These are phyloP conservation scores for Zasmidium angulare DNA, from an alignment of 2,329 filamentous ascomycete genomes.

Conservation along the genomic window DNA sequence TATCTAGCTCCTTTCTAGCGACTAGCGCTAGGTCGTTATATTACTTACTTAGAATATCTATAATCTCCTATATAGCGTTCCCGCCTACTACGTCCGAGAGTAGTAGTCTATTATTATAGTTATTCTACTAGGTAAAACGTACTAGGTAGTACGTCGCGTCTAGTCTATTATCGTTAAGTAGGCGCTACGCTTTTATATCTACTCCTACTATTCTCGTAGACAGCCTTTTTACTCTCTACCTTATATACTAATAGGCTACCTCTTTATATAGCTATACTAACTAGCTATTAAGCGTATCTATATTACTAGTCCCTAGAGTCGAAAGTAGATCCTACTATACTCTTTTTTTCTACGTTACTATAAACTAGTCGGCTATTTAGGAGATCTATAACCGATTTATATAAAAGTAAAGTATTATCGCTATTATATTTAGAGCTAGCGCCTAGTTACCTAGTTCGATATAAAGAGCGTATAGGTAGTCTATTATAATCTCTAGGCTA, in stretches of 20 bases:
- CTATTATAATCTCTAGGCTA: not conserved
- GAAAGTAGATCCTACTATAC: not conserved
- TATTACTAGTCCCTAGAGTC: not conserved
- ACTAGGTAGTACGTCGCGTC: not conserved
- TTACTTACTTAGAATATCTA: not conserved
- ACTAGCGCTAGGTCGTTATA: not conserved
- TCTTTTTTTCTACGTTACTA: not conserved
- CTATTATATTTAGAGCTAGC: not conserved
- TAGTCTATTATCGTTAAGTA: not conserved
- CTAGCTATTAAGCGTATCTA: not conserved
- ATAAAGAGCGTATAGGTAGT: too few relatives aligned
- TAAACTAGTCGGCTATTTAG: not conserved
- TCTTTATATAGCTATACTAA: not conserved
- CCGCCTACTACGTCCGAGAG: not conserved
- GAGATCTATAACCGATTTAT: not conserved
- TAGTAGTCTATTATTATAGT: not conserved
- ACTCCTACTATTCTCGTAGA: too few relatives aligned
- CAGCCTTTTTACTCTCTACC: not conserved
- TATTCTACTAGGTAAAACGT: not conserved
- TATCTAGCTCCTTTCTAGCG: not conserved
- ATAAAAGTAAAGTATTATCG: not conserved
- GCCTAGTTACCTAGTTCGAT: not conserved
- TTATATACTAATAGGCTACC: too few relatives aligned
- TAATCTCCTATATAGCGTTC: not conserved
- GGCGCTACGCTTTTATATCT: too few relatives aligned